Conservation (phyloP, 1,284 basidiomycete genomes). For the Cryptococcus jaspeensis region DNA sequence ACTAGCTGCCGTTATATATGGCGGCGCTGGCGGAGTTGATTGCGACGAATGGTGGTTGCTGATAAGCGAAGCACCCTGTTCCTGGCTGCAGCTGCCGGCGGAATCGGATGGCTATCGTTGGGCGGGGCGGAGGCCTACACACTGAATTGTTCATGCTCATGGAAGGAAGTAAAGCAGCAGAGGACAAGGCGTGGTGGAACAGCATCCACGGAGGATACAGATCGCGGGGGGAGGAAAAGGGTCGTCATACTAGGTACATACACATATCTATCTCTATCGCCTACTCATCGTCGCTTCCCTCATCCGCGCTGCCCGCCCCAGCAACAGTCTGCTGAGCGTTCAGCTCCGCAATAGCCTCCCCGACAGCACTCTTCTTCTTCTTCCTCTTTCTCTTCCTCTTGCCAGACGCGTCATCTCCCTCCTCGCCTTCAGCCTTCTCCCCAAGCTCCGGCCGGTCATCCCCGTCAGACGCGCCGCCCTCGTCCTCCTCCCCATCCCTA, state of each 20-base stretch:
- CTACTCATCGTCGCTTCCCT: conserved; percentile 19
- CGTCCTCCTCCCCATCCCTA: conserved; percentile 19
- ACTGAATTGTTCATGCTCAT: background rate
- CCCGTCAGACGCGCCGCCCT: conserved; percentile 4
- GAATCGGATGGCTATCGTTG: background rate
- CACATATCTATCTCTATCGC: background rate
- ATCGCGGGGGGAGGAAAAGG: no score
- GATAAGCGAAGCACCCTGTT: background rate
- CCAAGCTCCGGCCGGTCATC: background rate
- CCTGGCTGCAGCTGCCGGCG: no score
- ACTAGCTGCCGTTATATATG: background rate
- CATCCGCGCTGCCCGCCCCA: conserved; percentile 5
- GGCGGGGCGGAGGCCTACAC: background rate
- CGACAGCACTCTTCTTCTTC: conserved; percentile 40
- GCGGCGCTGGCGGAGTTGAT: background rate
- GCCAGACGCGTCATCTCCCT: conserved; percentile 20
- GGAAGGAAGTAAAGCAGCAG: background rate
- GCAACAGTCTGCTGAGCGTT: conserved; percentile 12
- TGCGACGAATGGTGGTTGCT: background rate
- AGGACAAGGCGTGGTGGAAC: no score
- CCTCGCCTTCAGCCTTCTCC: conserved; percentile 12
- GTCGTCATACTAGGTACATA: background rate
- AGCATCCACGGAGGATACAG: no score
- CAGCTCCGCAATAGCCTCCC: conserved; percentile 37
- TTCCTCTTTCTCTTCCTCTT: conserved; percentile 43